Evolutionary conservation across 2,329 filamentous ascomycete genomes (phyloP).

Genomic region (Calonectria crousiana): DNA sequence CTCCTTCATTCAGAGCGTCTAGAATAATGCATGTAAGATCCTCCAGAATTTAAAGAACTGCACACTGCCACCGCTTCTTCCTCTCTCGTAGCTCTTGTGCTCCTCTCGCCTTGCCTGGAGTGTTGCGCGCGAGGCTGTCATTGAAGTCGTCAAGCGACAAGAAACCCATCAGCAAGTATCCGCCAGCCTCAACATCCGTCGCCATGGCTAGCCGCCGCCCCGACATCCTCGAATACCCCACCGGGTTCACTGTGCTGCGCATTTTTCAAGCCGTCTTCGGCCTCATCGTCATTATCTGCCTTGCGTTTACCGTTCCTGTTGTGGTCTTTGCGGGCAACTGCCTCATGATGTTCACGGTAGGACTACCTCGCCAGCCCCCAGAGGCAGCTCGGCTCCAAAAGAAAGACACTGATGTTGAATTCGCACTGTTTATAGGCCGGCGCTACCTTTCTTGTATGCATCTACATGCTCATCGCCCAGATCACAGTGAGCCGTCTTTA

Average conservation of each 20-base stretch:
- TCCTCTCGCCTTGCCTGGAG: not conserved
- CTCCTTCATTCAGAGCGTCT: not conserved
- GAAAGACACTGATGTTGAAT: not conserved
- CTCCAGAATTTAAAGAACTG: not conserved
- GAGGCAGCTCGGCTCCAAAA: not conserved
- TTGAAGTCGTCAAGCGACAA: not conserved
- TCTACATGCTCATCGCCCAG: conserved; percentile 61
- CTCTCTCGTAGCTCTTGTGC: not conserved
- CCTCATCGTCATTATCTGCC: conserved; percentile 60
- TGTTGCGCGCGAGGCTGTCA: not conserved
- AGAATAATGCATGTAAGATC: not conserved
- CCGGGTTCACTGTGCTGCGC: conserved; percentile 57
- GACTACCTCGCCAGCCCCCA: conserved; percentile 20
- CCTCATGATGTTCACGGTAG: conserved; percentile 56
- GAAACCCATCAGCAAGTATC: not conserved
- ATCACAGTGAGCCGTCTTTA: conserved; percentile 56
- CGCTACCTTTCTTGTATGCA: conserved; percentile 57
- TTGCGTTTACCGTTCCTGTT: conserved; percentile 55
- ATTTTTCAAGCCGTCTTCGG: conserved; percentile 60
- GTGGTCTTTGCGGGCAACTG: conserved; percentile 52
- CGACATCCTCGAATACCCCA: conserved; percentile 56
- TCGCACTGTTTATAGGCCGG: conserved; percentile 47
- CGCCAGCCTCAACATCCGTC: not conserved
- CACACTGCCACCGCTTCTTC: not conserved
- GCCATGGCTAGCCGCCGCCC: conserved; percentile 3